phyloP scores from a whole-genome alignment of 768 basidiomycete genomes.

The Boletus coccyginus region DNA sequence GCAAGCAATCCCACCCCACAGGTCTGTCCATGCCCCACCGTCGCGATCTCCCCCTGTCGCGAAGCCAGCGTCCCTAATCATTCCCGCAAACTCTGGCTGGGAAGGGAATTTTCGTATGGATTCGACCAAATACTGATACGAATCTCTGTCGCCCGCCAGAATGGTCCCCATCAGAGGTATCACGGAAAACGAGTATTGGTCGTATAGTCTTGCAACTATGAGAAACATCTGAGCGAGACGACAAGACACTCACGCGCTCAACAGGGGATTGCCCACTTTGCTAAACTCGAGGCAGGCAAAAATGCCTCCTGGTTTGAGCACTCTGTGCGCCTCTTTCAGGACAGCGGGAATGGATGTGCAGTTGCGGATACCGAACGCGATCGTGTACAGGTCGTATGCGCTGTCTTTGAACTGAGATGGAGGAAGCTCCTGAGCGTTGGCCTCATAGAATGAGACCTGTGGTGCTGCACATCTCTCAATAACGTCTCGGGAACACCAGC shows the following conservation, averaged over 20 bases:
- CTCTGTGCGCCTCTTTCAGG: slow-evolving; percentile 84
- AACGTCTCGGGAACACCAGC: not conserved
- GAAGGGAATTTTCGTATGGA: slow-evolving; percentile 93
- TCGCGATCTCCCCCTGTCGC: slow-evolving; percentile 65
- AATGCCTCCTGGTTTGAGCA: slow-evolving; percentile 93
- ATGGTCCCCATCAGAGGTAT: slow-evolving; percentile 97
- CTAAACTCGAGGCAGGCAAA: slow-evolving; percentile 98
- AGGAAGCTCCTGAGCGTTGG: slow-evolving; percentile 84
- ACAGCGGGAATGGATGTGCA: slow-evolving; percentile 91
- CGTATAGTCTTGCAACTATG: slow-evolving; percentile 64
- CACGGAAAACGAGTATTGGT: slow-evolving; percentile 93
- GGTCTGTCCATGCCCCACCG: slow-evolving; percentile 80
- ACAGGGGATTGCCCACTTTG: slow-evolving; percentile 82
- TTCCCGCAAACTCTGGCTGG: slow-evolving; percentile 81
- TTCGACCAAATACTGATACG: slow-evolving; percentile 97
- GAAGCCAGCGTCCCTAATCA: slow-evolving; percentile 89
- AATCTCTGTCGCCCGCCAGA: slow-evolving; percentile 89
- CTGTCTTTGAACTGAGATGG: slow-evolving; percentile 67
- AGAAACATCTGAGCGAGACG: not conserved
- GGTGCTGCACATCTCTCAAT: slow-evolving; percentile 54
- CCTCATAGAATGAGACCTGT: slow-evolving; percentile 89
- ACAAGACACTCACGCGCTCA: slow-evolving; percentile 66
- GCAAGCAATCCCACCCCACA: slow-evolving; percentile 87
- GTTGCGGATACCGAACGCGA: slow-evolving; percentile 97
- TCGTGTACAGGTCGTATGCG: slow-evolving; percentile 94